Base-by-base conservation (phyloP, 106 monocot genomes). In the Narthecium ossifragum region DNA sequence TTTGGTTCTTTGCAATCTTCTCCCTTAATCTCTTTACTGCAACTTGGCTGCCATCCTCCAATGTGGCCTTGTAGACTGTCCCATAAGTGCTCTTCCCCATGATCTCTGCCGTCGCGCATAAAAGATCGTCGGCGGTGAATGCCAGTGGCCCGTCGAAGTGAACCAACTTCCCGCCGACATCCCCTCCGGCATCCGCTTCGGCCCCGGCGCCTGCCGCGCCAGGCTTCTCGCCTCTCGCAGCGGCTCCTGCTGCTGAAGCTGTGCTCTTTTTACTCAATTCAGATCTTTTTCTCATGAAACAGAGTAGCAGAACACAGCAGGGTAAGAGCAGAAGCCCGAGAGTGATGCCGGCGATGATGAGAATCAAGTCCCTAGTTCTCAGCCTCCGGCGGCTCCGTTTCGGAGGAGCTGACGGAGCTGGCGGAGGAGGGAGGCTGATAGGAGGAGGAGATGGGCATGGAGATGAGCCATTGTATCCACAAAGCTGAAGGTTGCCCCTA, bases 401-500 rank as follows among this genome's bases (percentile, higher is more conserved):
- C 31, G 37, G 34, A 5, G 61, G 45, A 11, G 37, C 17, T 6
- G 34, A 14, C 3, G 29, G 15, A 7, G 53, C 28, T 29, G 34
- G 75, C 4, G 38, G 61, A 0, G 73, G 60, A 20, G 73, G 41
- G 14, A 25, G 7, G 20, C 40, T 49, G 24, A 67, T 56, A 8
- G 81, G 47, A 10, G 70, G 37, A 1, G 34, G 33, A 6, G 30
- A 67, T 15, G 74, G 73, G 56, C 92, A 87, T 20, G 73, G 81
- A 24, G 55, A 40, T 5, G 79, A 67, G 8, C 46, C 24, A 31
- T 51, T 77, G 34, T 80, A 89, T 9, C 93, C 85, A 49, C 88
- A 93, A 27, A 93, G 85, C 47, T 78, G 73, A 36, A 79, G 33
- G 73, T 93, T 89, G 22, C 88, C 93, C 26, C 29, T 13, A 56